phyloP scores from a whole-genome alignment of 148 eudicot species.

The Rhododendron molle region DNA sequence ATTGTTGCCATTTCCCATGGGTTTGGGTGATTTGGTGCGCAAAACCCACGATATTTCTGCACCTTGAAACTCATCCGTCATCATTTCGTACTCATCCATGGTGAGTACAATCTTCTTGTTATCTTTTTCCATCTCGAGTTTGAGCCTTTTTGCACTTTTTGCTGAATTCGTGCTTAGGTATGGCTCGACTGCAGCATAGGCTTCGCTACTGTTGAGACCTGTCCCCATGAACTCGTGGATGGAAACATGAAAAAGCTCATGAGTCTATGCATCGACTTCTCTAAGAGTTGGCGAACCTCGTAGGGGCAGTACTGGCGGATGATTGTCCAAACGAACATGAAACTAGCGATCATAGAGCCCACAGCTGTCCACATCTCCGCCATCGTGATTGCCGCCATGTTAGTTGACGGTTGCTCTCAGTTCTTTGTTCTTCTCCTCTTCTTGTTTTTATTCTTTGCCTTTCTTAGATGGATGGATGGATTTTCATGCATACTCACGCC shows the following conservation, averaged over 20 bases:
- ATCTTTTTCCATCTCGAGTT: conserved; percentile 32
- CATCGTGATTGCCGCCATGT: conserved; percentile 17
- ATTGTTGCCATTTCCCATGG: background rate
- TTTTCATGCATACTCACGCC: background rate
- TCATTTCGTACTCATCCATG: conserved; percentile 44
- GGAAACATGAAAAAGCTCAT: conserved; percentile 24
- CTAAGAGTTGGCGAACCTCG: conserved; percentile 23
- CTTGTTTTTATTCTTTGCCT: background rate
- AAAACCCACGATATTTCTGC: conserved; percentile 33
- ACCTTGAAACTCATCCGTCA: conserved; percentile 29
- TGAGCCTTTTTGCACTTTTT: conserved; percentile 32
- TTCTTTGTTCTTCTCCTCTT: background rate
- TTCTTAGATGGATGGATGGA: background rate
- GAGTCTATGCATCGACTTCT: conserved; percentile 15
- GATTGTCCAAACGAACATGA: conserved; percentile 48
- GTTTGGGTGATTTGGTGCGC: background rate
- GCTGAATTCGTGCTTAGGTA: conserved; percentile 36
- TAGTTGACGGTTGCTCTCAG: background rate
- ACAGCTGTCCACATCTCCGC: conserved; percentile 25
- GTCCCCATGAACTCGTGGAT: conserved; percentile 31
- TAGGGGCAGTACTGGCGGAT: conserved; percentile 38
- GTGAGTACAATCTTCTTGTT: conserved; percentile 25
- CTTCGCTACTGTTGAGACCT: conserved; percentile 26
- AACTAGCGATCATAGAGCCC: conserved; percentile 35
- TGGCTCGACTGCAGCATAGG: conserved; percentile 32